These are phyloP conservation scores for Penicillium diatomitis DNA, from an alignment of 495 filamentous ascomycete genomes.

Conservation along the genomic window DNA sequence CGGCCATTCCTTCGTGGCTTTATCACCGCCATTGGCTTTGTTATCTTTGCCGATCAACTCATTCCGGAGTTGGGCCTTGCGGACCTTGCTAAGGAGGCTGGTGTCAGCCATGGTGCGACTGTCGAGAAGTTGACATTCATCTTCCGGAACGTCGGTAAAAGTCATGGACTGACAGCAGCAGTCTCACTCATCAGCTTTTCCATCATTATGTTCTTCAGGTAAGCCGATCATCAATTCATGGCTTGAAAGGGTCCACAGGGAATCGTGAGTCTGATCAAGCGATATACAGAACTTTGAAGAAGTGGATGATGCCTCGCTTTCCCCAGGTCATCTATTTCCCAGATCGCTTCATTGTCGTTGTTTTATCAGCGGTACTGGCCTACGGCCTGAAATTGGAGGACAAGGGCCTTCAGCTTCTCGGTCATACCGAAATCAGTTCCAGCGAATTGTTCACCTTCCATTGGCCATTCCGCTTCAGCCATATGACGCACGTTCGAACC, in stretches of 20 bases:
- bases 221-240: slow-evolving; percentile 7
- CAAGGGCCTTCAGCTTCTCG: slow-evolving; percentile 73
- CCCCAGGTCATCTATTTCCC: slow-evolving; percentile 82
- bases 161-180: slow-evolving; percentile 63
- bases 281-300: slow-evolving; percentile 60
- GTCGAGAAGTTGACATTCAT: slow-evolving; percentile 79
- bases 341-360: slow-evolving; percentile 85
- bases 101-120: slow-evolving; percentile 71
- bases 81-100: slow-evolving; percentile 44
- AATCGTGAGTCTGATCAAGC: no score
- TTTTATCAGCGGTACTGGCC: slow-evolving; percentile 72
- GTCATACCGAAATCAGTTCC: slow-evolving; percentile 58
- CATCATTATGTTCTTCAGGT: slow-evolving; percentile 83
- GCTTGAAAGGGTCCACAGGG: no score
- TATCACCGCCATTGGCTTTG: slow-evolving; percentile 91
- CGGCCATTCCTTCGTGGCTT: slow-evolving; percentile 89
- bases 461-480: slow-evolving; percentile 68
- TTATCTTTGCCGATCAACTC: slow-evolving; percentile 91
- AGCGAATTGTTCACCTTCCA: slow-evolving; percentile 62
- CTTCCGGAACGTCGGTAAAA: slow-evolving; percentile 48
- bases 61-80: slow-evolving; percentile 80
- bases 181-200: slow-evolving; percentile 73
- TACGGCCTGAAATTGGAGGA: slow-evolving; percentile 74
- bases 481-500: slow-evolving; percentile 75
- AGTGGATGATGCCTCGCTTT: slow-evolving; percentile 68